phyloP scores from a whole-genome alignment of 2,329 filamentous ascomycete genomes.

The Colletotrichum sp. region DNA sequence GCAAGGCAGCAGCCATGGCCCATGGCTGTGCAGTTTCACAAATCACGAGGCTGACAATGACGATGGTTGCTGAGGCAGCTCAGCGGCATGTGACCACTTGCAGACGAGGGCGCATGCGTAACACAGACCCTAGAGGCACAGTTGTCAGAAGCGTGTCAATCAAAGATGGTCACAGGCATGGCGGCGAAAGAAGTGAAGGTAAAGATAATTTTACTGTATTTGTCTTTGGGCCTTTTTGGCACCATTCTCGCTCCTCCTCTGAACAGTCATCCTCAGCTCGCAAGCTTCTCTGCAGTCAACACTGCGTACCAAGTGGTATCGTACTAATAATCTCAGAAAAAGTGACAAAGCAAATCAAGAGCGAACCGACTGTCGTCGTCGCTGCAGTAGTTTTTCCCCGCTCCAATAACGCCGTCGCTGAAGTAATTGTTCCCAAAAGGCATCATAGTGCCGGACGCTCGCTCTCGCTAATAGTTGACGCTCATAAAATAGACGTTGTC shows the following conservation, averaged over 20 bases:
- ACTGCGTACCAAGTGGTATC: constrained; percentile 9
- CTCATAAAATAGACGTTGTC: not conserved
- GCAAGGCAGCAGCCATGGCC: not conserved
- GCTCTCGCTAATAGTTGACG: not conserved
- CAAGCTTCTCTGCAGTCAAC: not conserved
- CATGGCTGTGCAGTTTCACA: not conserved
- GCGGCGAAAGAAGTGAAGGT: not conserved
- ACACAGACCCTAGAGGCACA: not conserved
- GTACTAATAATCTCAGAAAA: not conserved
- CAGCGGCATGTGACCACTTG: not conserved
- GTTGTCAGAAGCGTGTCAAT: too few species aligned
- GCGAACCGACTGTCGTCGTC: not conserved
- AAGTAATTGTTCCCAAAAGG: not conserved
- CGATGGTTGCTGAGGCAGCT: not conserved
- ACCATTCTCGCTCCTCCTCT: not conserved
- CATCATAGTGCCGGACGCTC: constrained; percentile 3
- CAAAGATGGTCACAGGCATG: not conserved
- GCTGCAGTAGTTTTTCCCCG: not conserved
- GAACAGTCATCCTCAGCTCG: not conserved
- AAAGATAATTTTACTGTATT: not conserved
- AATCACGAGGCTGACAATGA: not conserved
- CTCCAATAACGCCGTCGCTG: constrained; percentile 15
- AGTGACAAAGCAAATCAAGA: not conserved
- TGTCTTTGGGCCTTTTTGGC: not conserved
- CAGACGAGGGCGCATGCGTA: not conserved